Base-by-base conservation (phyloP, 202 grass and related monocot genomes). In the Zoysia matrella region DNA sequence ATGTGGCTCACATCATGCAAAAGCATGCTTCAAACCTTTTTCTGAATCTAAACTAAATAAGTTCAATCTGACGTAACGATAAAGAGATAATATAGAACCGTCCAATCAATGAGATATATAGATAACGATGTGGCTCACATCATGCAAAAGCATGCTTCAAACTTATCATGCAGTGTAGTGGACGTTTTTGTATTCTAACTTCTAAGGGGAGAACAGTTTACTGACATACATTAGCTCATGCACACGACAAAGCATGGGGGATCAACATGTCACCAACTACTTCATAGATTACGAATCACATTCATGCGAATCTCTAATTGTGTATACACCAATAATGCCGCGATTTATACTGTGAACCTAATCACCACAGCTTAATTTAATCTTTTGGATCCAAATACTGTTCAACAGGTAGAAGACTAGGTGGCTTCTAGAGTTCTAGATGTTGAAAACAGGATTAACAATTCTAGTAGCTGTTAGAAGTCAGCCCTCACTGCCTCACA, bases 111-210 rank as follows among this genome's bases (percentile, higher is more conserved):
- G 67, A 77, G 67, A 62, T 62, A 72, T 71, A 22, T 22, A 48
- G 82, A 73, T 11, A 72, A 22, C 8, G 60, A 73, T n/a, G 52
- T 89, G 65, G 77, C 77, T 89, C 39, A 81, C 72, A 41, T 72
- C 87, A 89, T 22, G 72, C 45, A 50, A 14, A 14, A 22, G 54
- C 63, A 84, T 48, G 42, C 1, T 76, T 47, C 11, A 7, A 57
- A 70, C 50, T 75, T 76, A 85, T 77, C 82, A 66, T 76, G 8
- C 11, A 56, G 0, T 66, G 22, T 45, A 72, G 53, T 46, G 52
- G 60, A 3, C 62, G 76, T 76, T 54, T 80, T 43, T 22, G 52
- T 22, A 80, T 75, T 49, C 16, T 80, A 3, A 63, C 64, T 80
- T 65, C 22, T 22, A 22, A 75, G 51, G 58, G 43, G 22, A 22